Base-by-base conservation (phyloP, 352 stramenopile genomes). In the Phytophthora uliginosa region DNA sequence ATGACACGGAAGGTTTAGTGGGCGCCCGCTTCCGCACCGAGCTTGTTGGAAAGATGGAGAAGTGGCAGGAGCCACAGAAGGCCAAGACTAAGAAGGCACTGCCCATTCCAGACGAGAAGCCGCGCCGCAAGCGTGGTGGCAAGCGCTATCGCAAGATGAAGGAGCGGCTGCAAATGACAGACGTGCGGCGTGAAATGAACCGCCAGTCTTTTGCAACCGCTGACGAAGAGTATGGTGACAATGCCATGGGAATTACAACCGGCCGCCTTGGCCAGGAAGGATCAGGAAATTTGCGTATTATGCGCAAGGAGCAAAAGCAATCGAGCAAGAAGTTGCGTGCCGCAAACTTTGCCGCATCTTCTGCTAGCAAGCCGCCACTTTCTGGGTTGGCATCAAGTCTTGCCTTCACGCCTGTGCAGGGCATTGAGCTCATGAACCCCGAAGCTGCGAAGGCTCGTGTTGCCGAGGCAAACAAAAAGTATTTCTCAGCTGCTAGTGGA, bases 361-460 rank as follows among this genome's bases (percentile, higher is more conserved):
- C 78, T 40, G 68, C 57, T 48, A 85, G 72, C 63, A 86, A 92
- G 38, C 61, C 76, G 17, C 84, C 89, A 18, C 74, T 95, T 54
- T 96, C 88, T 20, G 98, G 98, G 7, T 82, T 99, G 52, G 94
- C 95, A 15, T 99, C 94, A 20, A 99, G 91, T 68, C 86, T 99
- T n/a, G 97, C 98, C 4, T 99, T 99, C 78, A 99, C 96, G 15
- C 97, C 97, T 8, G 94, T 99, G 24, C 97, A 99, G 65, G 97
- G 97, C 48, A 96, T 99, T 72, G 97, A 99, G 81, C 86, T 99
- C 10, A 95, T 99, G 75, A 99, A 99, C 85, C 98, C 98, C 6
- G 96, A 99, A 76, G 95, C 94, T n/a, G 90, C 95, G 20, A 95
- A 97, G 73, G 87, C 93, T 60, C 84, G 91, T 31, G 92, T 99